Evolutionary conservation across 495 filamentous ascomycete species (phyloP).

Genomic region (Cercophora newfieldiana): DNA sequence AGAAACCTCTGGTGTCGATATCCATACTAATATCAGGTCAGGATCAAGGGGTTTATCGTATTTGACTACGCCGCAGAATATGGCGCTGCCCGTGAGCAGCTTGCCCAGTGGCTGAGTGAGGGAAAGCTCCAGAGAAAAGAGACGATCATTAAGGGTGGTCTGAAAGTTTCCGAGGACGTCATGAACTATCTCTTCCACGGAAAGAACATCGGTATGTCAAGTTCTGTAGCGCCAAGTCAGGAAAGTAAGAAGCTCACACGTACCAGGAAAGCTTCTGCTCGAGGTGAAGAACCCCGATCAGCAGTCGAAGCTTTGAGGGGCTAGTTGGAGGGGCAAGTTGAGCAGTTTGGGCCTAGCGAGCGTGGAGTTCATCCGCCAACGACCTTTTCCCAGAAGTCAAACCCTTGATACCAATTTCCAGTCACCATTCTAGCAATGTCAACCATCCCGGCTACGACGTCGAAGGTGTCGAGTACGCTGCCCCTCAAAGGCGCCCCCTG

Average conservation of each 20-base stretch:
- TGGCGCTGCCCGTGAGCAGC: conserved; percentile 42
- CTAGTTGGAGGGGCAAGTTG: background rate
- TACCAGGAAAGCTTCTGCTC: conserved; percentile 30
- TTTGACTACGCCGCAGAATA: conserved; percentile 50
- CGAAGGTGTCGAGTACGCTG: no score
- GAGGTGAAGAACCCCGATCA: conserved; percentile 35
- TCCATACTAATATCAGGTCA: conserved; percentile 17
- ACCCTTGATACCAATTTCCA: no score
- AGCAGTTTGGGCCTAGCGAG: no score
- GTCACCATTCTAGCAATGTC: no score
- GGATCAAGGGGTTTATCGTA: conserved; percentile 64
- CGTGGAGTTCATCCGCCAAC: no score
- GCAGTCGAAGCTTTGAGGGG: conserved; percentile 20
- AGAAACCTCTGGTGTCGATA: background rate
- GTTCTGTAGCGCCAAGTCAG: background rate
- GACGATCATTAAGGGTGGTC: conserved; percentile 56
- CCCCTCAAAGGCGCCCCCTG: no score
- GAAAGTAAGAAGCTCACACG: background rate
- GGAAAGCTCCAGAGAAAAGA: conserved; percentile 58
- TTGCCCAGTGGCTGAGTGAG: conserved; percentile 53
- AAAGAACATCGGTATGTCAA: conserved; percentile 52
- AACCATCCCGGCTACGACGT: no score
- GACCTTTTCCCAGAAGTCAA: no score
- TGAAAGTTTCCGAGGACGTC: conserved; percentile 51
- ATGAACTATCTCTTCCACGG: conserved; percentile 56